Base-by-base conservation (phyloP, 345 rosid species). In the Eucalyptus urophylla region DNA sequence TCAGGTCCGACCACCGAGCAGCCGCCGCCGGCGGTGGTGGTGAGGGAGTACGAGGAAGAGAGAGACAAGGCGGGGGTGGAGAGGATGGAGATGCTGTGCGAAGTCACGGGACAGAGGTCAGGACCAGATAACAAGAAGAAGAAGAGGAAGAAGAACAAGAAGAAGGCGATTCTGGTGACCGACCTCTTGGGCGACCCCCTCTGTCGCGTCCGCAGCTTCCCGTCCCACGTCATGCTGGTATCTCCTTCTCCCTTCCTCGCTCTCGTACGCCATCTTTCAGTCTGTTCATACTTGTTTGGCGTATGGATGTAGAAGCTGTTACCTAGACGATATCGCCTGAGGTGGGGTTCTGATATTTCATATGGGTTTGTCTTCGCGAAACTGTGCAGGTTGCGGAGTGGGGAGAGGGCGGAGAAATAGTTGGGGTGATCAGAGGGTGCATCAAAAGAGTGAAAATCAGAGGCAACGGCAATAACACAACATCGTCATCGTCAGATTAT, bases 131-230 rank as follows among this genome's bases (percentile, higher is more conserved):
- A 40, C 85, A 76, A 40, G 47, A 76, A 76, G 27, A 76, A 76
- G 27, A 76, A 76, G 97, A 94, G 25, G 92, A 92, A 31, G 89
- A 86, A 22, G 95, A 76, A 19, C 62, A 56, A 69, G 80, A 33
- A 95, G 47, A 92, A 94, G 91, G 93, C 94, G 81, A 89, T 93
- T 13, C 93, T 96, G 86, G 94, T 96, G 88, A 95, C 97, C 85
- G 97, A 95, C 91, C 95, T 95, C 83, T 83, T 95, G 88, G 99
- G 97, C 8, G 99, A 95, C 88, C 99, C 99, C 11, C 88, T 93
- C 72, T 90, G 97, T 88, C 95, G 99, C 27, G 92, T 96, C 88
- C 97, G 99, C 88, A 94, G 93, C 80, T 95, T 94, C 53, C 92
- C 97, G 19, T 92, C 91, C 8, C 95, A 94, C 86, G 88, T 92